Percentiles rank a stretch among this genome's conserved stretches.
phyloP scores from a whole-genome alignment of 2,329 filamentous ascomycete genomes.

The Epicoccum sorghinum region DNA sequence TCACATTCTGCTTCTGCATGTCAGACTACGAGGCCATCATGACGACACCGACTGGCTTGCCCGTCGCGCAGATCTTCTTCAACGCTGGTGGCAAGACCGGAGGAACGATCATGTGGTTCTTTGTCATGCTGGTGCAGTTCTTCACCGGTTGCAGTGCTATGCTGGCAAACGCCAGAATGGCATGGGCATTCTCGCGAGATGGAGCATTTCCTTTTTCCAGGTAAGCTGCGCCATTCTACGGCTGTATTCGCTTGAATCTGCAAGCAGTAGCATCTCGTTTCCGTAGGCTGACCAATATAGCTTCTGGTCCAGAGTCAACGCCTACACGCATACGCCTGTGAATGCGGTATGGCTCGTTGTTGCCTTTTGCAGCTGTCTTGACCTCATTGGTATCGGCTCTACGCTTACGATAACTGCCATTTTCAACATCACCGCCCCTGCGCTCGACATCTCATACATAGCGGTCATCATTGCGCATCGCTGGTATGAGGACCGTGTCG shows the following conservation, averaged over 20 bases:
- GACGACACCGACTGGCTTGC: constrained; percentile 63
- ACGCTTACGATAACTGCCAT: constrained; percentile 58
- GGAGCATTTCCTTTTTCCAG: constrained; percentile 65
- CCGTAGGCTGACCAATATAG: constrained; percentile 41
- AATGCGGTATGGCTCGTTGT: constrained; percentile 70
- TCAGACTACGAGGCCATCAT: constrained; percentile 64
- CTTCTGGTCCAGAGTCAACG: constrained; percentile 60
- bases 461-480: constrained; percentile 65
- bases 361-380: constrained; percentile 59
- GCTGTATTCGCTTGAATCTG: neutral
- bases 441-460: constrained; percentile 61
- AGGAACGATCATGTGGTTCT: constrained; percentile 67
- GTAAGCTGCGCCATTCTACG: constrained; percentile 37
- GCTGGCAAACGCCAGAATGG: constrained; percentile 68
- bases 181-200: constrained; percentile 66
- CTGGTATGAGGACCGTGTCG: constrained; percentile 58
- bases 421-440: constrained; percentile 56
- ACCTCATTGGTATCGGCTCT: constrained; percentile 59
- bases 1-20: constrained; percentile 69
- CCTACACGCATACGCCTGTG: constrained; percentile 63
- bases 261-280: too few species aligned
- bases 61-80: constrained; percentile 63
- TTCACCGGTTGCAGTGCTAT: constrained; percentile 70
- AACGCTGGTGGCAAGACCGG: constrained; percentile 64
- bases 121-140: constrained; percentile 67